phyloP scores from a whole-genome alignment of 2,329 filamentous ascomycete genomes.

The Paecilomyces fulvus region DNA sequence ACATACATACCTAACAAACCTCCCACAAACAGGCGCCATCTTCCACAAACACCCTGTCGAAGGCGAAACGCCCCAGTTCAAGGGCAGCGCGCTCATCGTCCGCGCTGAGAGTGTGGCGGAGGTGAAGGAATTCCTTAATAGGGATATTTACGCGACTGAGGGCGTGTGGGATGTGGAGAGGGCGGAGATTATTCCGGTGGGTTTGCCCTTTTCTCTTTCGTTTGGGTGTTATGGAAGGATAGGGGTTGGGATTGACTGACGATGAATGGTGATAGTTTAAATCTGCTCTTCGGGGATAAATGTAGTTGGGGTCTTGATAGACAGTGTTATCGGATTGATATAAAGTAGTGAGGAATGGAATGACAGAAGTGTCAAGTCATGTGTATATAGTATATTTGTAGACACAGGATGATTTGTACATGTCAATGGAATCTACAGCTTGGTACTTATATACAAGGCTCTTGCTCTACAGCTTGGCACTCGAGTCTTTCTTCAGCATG shows the following conservation, averaged over 20 bases:
- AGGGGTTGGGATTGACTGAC: not conserved
- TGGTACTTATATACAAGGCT: not conserved
- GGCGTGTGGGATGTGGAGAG: conserved; percentile 78
- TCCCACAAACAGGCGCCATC: conserved; percentile 49
- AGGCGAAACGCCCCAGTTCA: conserved; percentile 56
- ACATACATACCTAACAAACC: too few relatives aligned
- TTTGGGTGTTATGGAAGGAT: not conserved
- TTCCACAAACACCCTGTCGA: conserved; percentile 59
- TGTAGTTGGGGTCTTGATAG: conserved; percentile 4
- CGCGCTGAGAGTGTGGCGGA: conserved; percentile 61
- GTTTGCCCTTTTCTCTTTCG: conserved; percentile 2
- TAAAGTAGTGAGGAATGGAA: not conserved
- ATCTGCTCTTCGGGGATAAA: conserved; percentile 19
- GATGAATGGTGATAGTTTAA: conserved; percentile 19
- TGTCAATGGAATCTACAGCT: too few relatives aligned
- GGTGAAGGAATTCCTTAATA: conserved; percentile 55
- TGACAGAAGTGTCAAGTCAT: not conserved
- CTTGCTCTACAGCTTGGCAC: conserved; percentile 42
- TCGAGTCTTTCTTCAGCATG: conserved; percentile 64
- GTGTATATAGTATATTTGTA: not conserved
- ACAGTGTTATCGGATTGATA: too few relatives aligned
- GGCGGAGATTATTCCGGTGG: conserved; percentile 36
- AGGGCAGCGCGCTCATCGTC: conserved; percentile 63
- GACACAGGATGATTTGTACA: not conserved
- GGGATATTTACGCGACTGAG: conserved; percentile 62